phyloP scores from a whole-genome alignment of 441 rosid genomes.

The Sinapis alba region DNA sequence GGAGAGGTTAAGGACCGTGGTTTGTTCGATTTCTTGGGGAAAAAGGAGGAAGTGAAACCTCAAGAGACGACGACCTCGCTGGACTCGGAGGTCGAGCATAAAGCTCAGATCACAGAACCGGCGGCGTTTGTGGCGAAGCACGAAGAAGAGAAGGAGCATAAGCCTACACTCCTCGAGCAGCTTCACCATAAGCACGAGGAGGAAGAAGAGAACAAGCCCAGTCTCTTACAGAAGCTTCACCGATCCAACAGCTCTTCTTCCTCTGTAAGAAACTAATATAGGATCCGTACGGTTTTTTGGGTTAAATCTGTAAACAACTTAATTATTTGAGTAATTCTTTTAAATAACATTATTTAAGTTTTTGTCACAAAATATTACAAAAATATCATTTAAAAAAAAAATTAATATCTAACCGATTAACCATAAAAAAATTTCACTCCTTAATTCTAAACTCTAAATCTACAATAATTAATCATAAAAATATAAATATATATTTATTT shows the following conservation, averaged over 20 bases:
- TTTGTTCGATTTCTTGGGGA: conserved; percentile 65
- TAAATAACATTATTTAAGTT: no score
- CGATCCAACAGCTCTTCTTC: conserved; percentile 74
- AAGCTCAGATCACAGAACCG: conserved; percentile 47
- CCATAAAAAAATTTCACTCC: no score
- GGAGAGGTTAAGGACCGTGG: conserved; percentile 69
- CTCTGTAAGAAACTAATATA: conserved; percentile 62
- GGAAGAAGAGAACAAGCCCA: conserved; percentile 48
- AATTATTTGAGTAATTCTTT: no score
- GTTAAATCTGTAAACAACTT: no score
- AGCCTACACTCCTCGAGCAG: conserved; percentile 30
- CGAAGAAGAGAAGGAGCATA: conserved; percentile 28
- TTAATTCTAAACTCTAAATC: no score
- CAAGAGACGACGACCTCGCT: conserved; percentile 47
- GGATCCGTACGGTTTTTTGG: background rate
- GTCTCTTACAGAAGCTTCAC: conserved; percentile 65
- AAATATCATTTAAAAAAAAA: no score
- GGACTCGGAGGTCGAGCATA: conserved; percentile 56
- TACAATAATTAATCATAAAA: no score
- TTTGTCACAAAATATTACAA: no score
- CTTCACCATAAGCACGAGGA: conserved; percentile 28
- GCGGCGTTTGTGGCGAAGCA: conserved; percentile 4
- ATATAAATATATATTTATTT: no score
- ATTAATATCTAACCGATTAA: no score
- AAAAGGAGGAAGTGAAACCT: conserved; percentile 56